Base-by-base conservation (phyloP, 2,329 filamentous ascomycete genomes). In the Chaetomiaceae sp. region DNA sequence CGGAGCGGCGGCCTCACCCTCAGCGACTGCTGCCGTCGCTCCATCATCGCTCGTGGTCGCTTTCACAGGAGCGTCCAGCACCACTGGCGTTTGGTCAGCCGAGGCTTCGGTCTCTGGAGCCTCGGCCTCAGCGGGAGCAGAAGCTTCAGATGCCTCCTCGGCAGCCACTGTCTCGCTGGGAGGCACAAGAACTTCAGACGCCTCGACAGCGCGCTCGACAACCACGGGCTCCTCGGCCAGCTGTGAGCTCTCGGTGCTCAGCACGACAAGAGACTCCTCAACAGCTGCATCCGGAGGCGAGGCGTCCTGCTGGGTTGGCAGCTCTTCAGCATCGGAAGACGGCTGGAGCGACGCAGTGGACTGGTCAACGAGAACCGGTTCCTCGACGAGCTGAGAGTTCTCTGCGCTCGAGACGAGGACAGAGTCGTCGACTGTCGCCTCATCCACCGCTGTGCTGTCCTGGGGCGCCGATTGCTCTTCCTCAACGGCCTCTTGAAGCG, bases 181-280 rank as follows among this genome's bases (percentile, higher is more conserved):
- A 5, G 29, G 6, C 15, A 11, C 6, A 15, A 33, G 2, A 4
- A 27, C 42, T 19, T 51, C 47, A 22, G 51, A 37, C 20, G 29
- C 40, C 3, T 23, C 17, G 11, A 4, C 34, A 14, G 19, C 17
- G 25, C 25, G 8, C 33, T 53, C 53, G n/a, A 58, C 38, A 20
- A 48, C 29, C 8, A 53, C 53, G 7, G 53, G 50, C 12, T 48
- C 54, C 3, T 56, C 54, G 22, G 25, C 40, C 9, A 54, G 39
- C 15, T 57, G 47, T 6, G 51, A 29, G 47, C 25, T 43, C 20
- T 53, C 46, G 4, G 17, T 7, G 40, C 36, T 47, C 22, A 53
- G 14, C 17, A 56, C 17, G 17, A 47, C 50, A 8, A 56, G 33
- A 4, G 54, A 47, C 6, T 53, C 54, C n/a, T 56, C 50, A 15